A percentile compares a stretch with the other conserved stretches of the same genome.
phyloP scores from a whole-genome alignment of 2,329 filamentous ascomycete species.

The Colletotrichum sp. region DNA sequence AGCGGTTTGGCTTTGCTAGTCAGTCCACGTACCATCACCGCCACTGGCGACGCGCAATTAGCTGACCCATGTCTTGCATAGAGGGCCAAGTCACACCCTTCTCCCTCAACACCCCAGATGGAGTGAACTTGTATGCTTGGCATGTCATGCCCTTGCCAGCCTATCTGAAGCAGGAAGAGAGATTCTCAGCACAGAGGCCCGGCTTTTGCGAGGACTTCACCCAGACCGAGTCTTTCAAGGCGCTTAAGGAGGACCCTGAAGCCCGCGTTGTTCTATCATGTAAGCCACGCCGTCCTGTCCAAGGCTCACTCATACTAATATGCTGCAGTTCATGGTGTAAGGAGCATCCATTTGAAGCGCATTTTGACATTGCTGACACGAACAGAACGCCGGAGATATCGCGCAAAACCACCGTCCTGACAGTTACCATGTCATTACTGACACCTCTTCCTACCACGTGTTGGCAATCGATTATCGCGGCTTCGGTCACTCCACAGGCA shows the following conservation, averaged over 20 bases:
- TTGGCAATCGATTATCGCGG: constrained; percentile 92
- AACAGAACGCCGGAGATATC: constrained; percentile 82
- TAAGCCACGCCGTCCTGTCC: not conserved
- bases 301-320: not conserved
- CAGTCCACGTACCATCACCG: constrained; percentile 30
- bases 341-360: constrained; percentile 27
- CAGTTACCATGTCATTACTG: constrained; percentile 78
- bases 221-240: constrained; percentile 60
- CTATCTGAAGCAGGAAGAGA: constrained; percentile 74
- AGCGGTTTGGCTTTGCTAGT: constrained; percentile 89
- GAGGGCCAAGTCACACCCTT: constrained; percentile 91
- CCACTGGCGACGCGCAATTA: not conserved
- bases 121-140: constrained; percentile 84
- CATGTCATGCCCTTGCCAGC: constrained; percentile 82
- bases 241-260: constrained; percentile 67
- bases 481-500: constrained; percentile 81
- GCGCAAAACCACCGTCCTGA: constrained; percentile 78
- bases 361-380: constrained; percentile 20
- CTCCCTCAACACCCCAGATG: constrained; percentile 74
- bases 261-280: constrained; percentile 69
- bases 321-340: constrained; percentile 65
- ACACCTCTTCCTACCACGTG: constrained; percentile 77
- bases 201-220: constrained; percentile 60
- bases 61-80: constrained; percentile 35
- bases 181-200: constrained; percentile 56